Evolutionary conservation across 2,329 filamentous ascomycete species (phyloP).

Genomic region (Dothistroma pini): DNA sequence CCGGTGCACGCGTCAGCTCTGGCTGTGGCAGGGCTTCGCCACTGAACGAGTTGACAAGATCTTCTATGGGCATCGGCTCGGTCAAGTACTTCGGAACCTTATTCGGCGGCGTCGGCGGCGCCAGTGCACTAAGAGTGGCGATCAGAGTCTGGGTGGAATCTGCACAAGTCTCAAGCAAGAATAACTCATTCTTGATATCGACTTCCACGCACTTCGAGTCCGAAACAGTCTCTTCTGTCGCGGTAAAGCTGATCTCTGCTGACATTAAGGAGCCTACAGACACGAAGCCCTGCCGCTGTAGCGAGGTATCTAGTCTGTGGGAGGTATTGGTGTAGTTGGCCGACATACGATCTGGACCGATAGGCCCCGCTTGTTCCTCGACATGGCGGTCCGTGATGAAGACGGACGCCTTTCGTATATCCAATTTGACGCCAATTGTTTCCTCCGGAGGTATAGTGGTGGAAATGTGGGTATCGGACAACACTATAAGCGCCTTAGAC

Average conservation of each 20-base stretch:
- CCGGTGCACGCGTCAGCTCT: slow-evolving; percentile 53
- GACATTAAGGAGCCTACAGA: slow-evolving; percentile 84
- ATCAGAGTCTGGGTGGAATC: slow-evolving; percentile 95
- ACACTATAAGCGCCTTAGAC: slow-evolving; percentile 73
- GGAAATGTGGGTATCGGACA: slow-evolving; percentile 73
- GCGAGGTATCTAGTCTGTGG: slow-evolving; percentile 38
- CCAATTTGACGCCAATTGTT: slow-evolving; percentile 60
- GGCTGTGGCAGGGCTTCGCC: slow-evolving; percentile 70
- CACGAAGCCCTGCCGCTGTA: slow-evolving; percentile 69
- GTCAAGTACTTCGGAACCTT: slow-evolving; percentile 84
- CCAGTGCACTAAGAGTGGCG: slow-evolving; percentile 70
- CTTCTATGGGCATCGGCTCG: slow-evolving; percentile 76
- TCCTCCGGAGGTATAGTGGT: slow-evolving; percentile 63
- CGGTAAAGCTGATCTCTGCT: slow-evolving; percentile 64
- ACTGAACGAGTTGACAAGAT: slow-evolving; percentile 86
- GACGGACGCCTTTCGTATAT: slow-evolving; percentile 75
- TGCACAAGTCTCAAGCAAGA: slow-evolving; percentile 91
- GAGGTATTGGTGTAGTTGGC: slow-evolving; percentile 21
- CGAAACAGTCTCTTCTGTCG: slow-evolving; percentile 54
- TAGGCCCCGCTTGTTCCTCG: slow-evolving; percentile 40
- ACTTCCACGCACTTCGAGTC: slow-evolving; percentile 69
- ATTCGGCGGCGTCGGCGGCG: slow-evolving; percentile 77
- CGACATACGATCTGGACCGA: slow-evolving; percentile 1
- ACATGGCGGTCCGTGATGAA: slow-evolving; percentile 73
- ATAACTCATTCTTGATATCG: slow-evolving; percentile 76